A percentile compares a stretch with the other conserved stretches of the same genome.
These are phyloP conservation scores for Globisporangium yorkense DNA, from an alignment of 352 stramenopile species.

Conservation along the genomic window DNA sequence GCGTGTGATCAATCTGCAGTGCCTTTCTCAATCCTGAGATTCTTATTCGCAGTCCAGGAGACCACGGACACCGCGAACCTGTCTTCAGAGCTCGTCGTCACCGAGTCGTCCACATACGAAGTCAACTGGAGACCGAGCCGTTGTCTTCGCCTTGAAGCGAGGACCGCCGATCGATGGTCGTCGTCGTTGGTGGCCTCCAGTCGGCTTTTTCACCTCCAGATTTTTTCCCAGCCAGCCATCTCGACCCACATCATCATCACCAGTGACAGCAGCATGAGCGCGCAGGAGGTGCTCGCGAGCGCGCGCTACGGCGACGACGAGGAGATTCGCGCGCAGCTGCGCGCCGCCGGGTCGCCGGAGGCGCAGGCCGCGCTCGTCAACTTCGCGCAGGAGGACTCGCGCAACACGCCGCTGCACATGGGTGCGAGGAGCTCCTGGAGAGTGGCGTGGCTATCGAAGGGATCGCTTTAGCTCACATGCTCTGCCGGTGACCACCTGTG, in stretches of 20 bases:
- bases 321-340: constrained; percentile 44
- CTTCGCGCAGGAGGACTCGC: constrained; percentile 64
- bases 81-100: too few relatives aligned
- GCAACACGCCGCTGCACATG: constrained; percentile 85
- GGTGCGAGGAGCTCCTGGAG: constrained; percentile 20
- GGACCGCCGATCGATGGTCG: too few relatives aligned
- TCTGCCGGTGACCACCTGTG: not conserved
- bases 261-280: constrained; percentile 15
- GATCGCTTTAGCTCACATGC: not conserved
- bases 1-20: too few relatives aligned
- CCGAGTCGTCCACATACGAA: too few relatives aligned
- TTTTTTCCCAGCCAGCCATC: constrained; percentile 1
- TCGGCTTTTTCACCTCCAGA: too few relatives aligned
- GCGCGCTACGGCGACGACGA: constrained; percentile 69
- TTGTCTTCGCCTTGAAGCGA: too few relatives aligned
- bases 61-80: too few relatives aligned
- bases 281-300: constrained; percentile 54
- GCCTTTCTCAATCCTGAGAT: too few relatives aligned
- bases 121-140: too few relatives aligned
- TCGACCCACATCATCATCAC: not conserved
- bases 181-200: too few relatives aligned
- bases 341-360: constrained; percentile 10
- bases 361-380: constrained; percentile 43
- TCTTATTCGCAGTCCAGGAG: too few relatives aligned
- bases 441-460: not conserved